Conservation (phyloP, 805 yeast genomes). For the Candida manassasensis region DNA sequence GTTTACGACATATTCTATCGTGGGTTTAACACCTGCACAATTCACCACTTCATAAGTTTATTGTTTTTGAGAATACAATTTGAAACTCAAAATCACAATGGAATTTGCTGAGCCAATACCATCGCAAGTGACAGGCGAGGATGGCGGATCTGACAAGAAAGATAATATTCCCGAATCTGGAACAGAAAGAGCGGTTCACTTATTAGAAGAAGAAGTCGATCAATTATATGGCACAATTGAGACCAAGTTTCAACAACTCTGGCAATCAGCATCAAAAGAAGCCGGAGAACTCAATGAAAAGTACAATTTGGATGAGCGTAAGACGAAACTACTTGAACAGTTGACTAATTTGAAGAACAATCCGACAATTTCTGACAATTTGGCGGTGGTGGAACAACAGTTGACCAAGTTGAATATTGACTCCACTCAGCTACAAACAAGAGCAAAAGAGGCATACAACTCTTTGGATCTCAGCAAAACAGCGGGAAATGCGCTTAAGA, state of each 20-base stretch:
- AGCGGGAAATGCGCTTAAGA: constrained; percentile 10
- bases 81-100: constrained; percentile 23
- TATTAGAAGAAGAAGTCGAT: constrained; percentile 52
- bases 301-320: constrained; percentile 24
- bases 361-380: constrained; percentile 18
- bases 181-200: constrained; percentile 50
- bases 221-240: constrained; percentile 45
- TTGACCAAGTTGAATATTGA: constrained; percentile 18
- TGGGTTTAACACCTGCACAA: too few relatives aligned
- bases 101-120: constrained; percentile 30
- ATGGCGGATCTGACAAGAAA: constrained; percentile 9
- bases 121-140: constrained; percentile 12
- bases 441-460: neutral
- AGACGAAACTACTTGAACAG: constrained; percentile 23
- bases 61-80: too few relatives aligned
- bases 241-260: constrained; percentile 25
- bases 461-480: neutral
- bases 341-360: constrained; percentile 20
- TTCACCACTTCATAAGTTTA: too few relatives aligned
- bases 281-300: constrained; percentile 28
- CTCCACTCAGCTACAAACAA: neutral
- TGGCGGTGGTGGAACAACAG: constrained; percentile 24
- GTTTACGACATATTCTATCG: too few relatives aligned
- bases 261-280: constrained; percentile 30
- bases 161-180: constrained; percentile 12